These are phyloP conservation scores for Syzygium oleosum DNA, from an alignment of 345 rosid species.

Conservation along the genomic window DNA sequence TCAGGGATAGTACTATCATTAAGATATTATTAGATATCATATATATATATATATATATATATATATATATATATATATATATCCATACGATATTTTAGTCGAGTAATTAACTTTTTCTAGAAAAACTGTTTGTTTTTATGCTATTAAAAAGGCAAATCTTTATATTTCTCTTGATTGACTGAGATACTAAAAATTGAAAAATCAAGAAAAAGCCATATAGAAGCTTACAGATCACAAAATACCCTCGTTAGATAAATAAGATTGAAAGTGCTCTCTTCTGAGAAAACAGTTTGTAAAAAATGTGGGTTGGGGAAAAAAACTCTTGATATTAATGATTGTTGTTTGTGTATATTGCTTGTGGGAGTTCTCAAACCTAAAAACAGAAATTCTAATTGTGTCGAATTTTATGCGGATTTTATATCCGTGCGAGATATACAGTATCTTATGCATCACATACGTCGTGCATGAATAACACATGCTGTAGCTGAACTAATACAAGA, in stretches of 20 bases:
- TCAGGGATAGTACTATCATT: neutral
- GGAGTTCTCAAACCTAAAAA: too few relatives aligned
- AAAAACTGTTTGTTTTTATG: neutral
- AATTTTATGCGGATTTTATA: too few relatives aligned
- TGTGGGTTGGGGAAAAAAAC: too few relatives aligned
- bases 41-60: accelerated
- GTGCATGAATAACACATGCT: too few relatives aligned
- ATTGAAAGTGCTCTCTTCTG: neutral
- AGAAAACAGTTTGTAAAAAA: neutral
- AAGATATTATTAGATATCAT: neutral
- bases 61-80: neutral
- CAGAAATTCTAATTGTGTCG: too few relatives aligned
- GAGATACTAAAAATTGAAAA: neutral
- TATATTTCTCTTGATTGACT: neutral
- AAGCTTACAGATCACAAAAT: neutral
- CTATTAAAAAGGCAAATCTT: neutral
- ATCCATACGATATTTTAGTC: neutral
- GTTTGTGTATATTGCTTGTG: too few relatives aligned
- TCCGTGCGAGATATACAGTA: too few relatives aligned
- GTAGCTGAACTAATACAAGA: too few relatives aligned
- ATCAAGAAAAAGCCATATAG: neutral
- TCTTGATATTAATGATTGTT: too few relatives aligned
- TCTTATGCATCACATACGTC: too few relatives aligned
- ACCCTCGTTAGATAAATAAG: neutral
- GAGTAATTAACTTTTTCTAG: neutral